Base-by-base conservation (phyloP, 495 filamentous ascomycete species). In the Durotheca rogersii region DNA sequence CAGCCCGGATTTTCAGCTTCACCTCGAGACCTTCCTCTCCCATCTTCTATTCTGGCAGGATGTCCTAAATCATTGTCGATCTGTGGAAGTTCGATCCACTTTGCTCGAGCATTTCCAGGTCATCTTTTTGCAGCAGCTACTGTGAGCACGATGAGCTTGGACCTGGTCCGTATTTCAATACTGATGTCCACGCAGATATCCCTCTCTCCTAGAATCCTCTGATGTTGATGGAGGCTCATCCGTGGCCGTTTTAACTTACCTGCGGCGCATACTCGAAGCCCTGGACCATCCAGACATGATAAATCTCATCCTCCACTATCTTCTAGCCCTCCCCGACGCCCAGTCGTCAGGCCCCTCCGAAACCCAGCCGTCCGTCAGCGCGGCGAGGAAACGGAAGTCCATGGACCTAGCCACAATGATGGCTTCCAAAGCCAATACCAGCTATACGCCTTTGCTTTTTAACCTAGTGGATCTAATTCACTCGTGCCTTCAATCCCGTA, bases 21-120 rank as follows among this genome's bases (percentile, higher is more conserved):
- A 95, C 56, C 80, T 98, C 69, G 85, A 90, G 37, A 94, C 93
- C 0, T 97, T 99, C 60, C 79, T 99, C 18, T 95, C 93, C 10
- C 92, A 96, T 61, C 75, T 99, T 10, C 71, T 90, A 11, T 98
- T 99, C 57, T 99, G 93, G 94, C 93, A 99, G 61, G 93, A 99
- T 67, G 89, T 95, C 11, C 77, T 99, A 37, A 90, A 96, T 61
- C 89, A 97, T 69, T 99, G 93, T 70, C 82, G 82, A 53, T 96
- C 92, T 1, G 75, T 80, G 1, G 94, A 97, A 62, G 87, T 99
- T 37, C 92, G 90, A 55, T 88, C 86, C 47, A 96, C 90, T 0
- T 72, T 99, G 16, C 72, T 99, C 31, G 94, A 97, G 66, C 94
- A 99, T 67, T 99, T 97, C 62, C 90, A 96, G 64, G 86, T 97